Percentiles rank a stretch among this genome's conserved stretches.
phyloP scores from a whole-genome alignment of 2,329 filamentous ascomycete genomes.

The Fusarium kyushuense region DNA sequence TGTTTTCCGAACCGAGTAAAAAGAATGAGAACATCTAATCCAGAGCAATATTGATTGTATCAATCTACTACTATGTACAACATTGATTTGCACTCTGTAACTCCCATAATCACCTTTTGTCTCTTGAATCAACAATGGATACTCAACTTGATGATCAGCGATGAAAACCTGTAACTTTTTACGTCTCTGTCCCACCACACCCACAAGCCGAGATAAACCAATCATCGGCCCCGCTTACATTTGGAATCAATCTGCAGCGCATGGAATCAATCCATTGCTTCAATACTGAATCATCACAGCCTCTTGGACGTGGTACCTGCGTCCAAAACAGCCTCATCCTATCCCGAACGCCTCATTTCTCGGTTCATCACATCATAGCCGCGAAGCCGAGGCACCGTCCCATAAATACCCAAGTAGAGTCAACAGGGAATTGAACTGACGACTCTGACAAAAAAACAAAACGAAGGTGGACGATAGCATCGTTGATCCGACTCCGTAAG shows the following conservation, averaged over 20 bases:
- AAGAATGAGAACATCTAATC: conserved; percentile 5
- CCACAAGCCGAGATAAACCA: conserved; percentile 10
- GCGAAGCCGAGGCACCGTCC: background rate
- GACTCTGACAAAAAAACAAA: background rate
- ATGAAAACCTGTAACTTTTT: background rate
- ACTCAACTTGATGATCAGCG: too few relatives aligned
- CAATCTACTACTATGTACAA: background rate
- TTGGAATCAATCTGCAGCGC: conserved; percentile 31
- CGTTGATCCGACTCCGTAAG: conserved; percentile 24
- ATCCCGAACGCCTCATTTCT: conserved; percentile 5
- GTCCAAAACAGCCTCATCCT: conserved; percentile 3
- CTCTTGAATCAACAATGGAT: background rate
- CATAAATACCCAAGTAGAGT: background rate
- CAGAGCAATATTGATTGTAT: too few relatives aligned
- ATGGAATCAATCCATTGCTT: conserved; percentile 30
- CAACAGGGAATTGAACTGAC: conserved; percentile 1
- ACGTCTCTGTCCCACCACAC: background rate
- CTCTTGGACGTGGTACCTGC: conserved; percentile 20
- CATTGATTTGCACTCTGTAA: too few relatives aligned
- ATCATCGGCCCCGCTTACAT: conserved; percentile 27
- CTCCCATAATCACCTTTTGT: background rate
- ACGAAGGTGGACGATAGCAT: conserved; percentile 22
- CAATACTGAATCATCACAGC: background rate
- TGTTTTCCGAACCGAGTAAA: conserved; percentile 5
- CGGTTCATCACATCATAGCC: background rate